Evolutionary conservation across 1,284 basidiomycete genomes (phyloP).

Genomic region (Trametes pubescens): DNA sequence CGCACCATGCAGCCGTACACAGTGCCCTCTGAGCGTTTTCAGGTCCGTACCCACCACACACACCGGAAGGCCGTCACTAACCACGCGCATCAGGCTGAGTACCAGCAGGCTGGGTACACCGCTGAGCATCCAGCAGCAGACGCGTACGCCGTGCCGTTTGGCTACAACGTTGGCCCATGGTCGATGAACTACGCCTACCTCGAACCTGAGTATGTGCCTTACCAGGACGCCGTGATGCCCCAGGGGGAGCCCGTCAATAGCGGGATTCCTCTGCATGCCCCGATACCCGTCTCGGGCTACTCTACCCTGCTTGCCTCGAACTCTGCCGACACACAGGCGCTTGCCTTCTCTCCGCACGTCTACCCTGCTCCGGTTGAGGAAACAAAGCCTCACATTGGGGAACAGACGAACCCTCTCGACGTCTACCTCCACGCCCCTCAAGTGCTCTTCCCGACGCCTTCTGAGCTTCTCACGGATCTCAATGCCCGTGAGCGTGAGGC

Average conservation of each 20-base stretch:
- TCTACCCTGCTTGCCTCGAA: slow-evolving; percentile 35
- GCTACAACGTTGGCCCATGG: slow-evolving; percentile 2
- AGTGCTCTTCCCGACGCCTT: slow-evolving; percentile 68
- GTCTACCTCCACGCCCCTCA: slow-evolving; percentile 44
- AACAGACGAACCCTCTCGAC: slow-evolving; percentile 36
- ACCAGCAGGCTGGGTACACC: slow-evolving; percentile 15
- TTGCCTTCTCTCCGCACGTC: not conserved
- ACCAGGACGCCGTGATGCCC: slow-evolving; percentile 4
- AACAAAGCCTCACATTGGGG: slow-evolving; percentile 14
- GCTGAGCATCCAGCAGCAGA: not conserved
- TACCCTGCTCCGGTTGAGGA: not conserved
- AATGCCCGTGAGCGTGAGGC: slow-evolving; percentile 32
- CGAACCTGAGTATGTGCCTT: slow-evolving; percentile 24
- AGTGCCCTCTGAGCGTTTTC: slow-evolving; percentile 21
- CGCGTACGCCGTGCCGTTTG: slow-evolving; percentile 9
- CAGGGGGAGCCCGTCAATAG: not conserved
- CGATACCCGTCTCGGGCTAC: slow-evolving; percentile 39
- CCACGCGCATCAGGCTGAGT: slow-evolving; percentile 4
- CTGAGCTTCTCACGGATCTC: slow-evolving; percentile 64
- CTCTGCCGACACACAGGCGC: not conserved
- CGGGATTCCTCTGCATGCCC: slow-evolving; percentile 38
- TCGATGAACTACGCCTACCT: slow-evolving; percentile 21
- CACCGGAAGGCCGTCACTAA: not conserved
- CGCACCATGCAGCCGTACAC: slow-evolving; percentile 31
- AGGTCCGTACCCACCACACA: not conserved